Evolutionary conservation across 768 basidiomycete species (phyloP).

Genomic region (Russula griseocarnosa): DNA sequence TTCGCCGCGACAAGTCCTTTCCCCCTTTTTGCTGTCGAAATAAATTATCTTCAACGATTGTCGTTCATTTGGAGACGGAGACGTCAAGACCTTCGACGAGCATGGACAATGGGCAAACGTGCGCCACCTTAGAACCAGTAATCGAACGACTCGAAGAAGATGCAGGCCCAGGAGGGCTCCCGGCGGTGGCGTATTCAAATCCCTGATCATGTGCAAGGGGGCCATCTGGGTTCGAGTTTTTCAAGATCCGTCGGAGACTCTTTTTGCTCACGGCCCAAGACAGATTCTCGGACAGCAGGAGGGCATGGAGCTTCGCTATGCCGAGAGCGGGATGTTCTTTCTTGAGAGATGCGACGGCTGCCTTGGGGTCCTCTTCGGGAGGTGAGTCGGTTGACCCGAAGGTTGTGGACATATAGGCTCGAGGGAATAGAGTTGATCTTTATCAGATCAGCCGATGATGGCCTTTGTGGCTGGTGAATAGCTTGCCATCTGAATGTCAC

Average conservation of each 20-base stretch:
- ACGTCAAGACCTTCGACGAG: slow-evolving; percentile 63
- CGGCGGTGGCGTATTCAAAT: background rate
- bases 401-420: background rate
- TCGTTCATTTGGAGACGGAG: slow-evolving; percentile 51
- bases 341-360: slow-evolving; percentile 53
- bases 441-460: too few species aligned
- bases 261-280: slow-evolving; percentile 84
- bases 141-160: background rate
- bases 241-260: slow-evolving; percentile 67
- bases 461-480: too few species aligned
- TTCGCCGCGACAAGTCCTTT: slow-evolving; percentile 84
- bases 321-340: slow-evolving; percentile 59
- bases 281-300: slow-evolving; percentile 55
- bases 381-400: slow-evolving; percentile 37
- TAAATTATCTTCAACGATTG: slow-evolving; percentile 62
- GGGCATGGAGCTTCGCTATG: slow-evolving; percentile 63
- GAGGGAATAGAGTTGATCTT: too few species aligned
- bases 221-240: slow-evolving; percentile 49
- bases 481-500: too few species aligned
- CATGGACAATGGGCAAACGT: slow-evolving; percentile 55
- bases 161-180: background rate
- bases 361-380: slow-evolving; percentile 57
- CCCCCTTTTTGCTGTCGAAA: slow-evolving; percentile 71
- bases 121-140: background rate
- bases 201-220: slow-evolving; percentile 29